Conservation (phyloP, 768 basidiomycete species). For the Fomitopsis pulvina region DNA sequence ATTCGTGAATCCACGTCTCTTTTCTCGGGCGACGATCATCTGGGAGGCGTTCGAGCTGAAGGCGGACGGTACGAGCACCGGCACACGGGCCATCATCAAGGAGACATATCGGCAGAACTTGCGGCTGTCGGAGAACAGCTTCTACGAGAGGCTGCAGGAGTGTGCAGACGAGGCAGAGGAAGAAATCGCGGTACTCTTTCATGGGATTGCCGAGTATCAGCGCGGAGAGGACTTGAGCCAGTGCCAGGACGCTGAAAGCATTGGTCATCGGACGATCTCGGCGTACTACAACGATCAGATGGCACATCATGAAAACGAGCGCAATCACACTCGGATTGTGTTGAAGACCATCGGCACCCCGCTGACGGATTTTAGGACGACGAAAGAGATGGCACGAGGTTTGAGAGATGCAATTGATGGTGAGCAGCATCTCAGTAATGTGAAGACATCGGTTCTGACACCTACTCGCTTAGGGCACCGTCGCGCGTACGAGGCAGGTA, state of each 20-base stretch:
- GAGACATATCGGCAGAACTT: too few species aligned
- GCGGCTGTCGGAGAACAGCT: too few species aligned
- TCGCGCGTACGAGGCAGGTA: constrained; percentile 2
- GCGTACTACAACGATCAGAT: not conserved
- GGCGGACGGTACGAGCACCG: too few species aligned
- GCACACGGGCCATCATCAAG: too few species aligned
- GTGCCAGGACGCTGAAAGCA: not conserved
- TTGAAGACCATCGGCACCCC: constrained; percentile 8
- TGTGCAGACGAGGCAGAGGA: too few species aligned
- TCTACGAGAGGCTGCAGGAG: too few species aligned
- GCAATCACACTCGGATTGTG: constrained; percentile 9
- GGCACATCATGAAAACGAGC: not conserved
- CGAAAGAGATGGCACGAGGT: constrained; percentile 7
- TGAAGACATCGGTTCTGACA: not conserved
- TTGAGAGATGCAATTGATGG: constrained; percentile 10
- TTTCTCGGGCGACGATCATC: not conserved
- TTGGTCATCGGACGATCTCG: constrained; percentile 5
- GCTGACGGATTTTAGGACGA: constrained; percentile 3
- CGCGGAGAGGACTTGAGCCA: too few species aligned
- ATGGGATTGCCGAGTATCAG: too few species aligned
- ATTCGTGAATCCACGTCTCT: not conserved
- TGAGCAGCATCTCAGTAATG: not conserved
- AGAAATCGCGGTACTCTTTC: too few species aligned
- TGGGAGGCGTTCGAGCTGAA: not conserved
- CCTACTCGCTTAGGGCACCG: not conserved